Evolutionary conservation across 1,284 basidiomycete genomes (phyloP).

Genomic region (Dichomitus squalens): DNA sequence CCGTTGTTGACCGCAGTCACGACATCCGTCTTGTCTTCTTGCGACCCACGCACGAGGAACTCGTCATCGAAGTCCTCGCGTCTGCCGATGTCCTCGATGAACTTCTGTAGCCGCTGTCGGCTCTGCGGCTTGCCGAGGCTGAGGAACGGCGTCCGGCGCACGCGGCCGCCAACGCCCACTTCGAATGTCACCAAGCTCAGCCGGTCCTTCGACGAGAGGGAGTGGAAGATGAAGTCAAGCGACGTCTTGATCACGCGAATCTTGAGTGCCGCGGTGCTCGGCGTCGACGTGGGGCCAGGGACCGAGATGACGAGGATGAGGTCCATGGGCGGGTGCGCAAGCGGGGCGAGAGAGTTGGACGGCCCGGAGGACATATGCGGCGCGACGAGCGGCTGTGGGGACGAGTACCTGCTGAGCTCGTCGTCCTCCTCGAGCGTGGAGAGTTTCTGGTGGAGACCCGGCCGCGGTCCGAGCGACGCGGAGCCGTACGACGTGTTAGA

Average conservation of each 20-base stretch:
- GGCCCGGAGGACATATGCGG: slow-evolving; percentile 76
- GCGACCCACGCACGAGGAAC: slow-evolving; percentile 75
- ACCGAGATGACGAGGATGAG: slow-evolving; percentile 91
- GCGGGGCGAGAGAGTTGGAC: slow-evolving; percentile 75
- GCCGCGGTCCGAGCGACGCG: slow-evolving; percentile 22
- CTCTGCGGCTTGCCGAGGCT: slow-evolving; percentile 71
- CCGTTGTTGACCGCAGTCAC: slow-evolving; percentile 94
- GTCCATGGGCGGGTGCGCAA: slow-evolving; percentile 88
- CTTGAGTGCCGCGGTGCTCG: slow-evolving; percentile 82
- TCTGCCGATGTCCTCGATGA: slow-evolving; percentile 71
- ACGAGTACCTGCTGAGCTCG: slow-evolving; percentile 56
- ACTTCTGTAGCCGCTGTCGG: slow-evolving; percentile 68
- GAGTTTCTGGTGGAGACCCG: slow-evolving; percentile 48
- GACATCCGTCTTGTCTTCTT: slow-evolving; percentile 93
- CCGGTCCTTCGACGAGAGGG: slow-evolving; percentile 75
- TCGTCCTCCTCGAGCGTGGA: slow-evolving; percentile 73
- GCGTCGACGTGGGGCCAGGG: slow-evolving; percentile 71
- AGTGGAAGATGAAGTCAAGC: slow-evolving; percentile 82
- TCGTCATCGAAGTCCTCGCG: slow-evolving; percentile 60
- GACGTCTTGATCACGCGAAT: slow-evolving; percentile 83
- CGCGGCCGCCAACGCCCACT: slow-evolving; percentile 74
- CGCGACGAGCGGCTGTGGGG: slow-evolving; percentile 58
- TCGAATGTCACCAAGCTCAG: slow-evolving; percentile 89
- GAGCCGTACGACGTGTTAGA: slow-evolving; percentile 72
- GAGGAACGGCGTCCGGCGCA: slow-evolving; percentile 90